Conservation (phyloP, 2,329 filamentous ascomycete species). For the Fusarium chaquense region DNA sequence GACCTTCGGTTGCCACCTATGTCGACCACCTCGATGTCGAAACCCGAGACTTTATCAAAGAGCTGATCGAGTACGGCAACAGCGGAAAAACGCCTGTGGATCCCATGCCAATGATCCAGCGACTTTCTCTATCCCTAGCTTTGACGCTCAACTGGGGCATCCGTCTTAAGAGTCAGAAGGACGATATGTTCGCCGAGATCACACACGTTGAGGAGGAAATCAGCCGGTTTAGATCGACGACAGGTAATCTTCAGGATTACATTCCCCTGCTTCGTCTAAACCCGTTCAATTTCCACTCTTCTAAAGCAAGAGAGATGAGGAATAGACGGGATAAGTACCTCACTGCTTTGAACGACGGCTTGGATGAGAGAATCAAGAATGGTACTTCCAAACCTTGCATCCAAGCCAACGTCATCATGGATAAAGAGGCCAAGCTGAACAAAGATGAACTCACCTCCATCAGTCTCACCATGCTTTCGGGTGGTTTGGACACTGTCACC, state of each 20-base stretch:
- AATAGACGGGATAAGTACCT: slow-evolving; percentile 71
- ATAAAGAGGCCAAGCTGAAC: slow-evolving; percentile 72
- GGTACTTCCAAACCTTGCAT: slow-evolving; percentile 74
- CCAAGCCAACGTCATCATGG: slow-evolving; percentile 73
- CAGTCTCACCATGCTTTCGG: slow-evolving; percentile 75
- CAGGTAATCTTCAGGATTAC: slow-evolving; percentile 72
- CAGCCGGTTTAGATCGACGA: slow-evolving; percentile 69
- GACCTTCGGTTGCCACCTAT: slow-evolving; percentile 72
- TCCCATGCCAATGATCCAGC: slow-evolving; percentile 76
- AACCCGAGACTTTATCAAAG: slow-evolving; percentile 71
- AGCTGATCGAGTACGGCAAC: slow-evolving; percentile 69
- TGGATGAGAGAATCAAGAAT: slow-evolving; percentile 71
- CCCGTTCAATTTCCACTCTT: slow-evolving; percentile 69
- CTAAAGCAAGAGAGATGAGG: slow-evolving; percentile 70
- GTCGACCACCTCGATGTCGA: slow-evolving; percentile 72
- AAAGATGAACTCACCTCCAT: slow-evolving; percentile 73
- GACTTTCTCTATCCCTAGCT: slow-evolving; percentile 70
- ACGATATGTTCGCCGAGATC: slow-evolving; percentile 71
- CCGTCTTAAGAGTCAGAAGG: slow-evolving; percentile 68
- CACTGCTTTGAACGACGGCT: slow-evolving; percentile 65
- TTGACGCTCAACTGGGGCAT: slow-evolving; percentile 76
- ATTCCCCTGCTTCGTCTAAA: slow-evolving; percentile 70
- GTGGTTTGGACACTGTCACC: slow-evolving; percentile 74
- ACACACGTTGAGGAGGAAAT: slow-evolving; percentile 72
- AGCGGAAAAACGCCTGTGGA: slow-evolving; percentile 67